phyloP scores from a whole-genome alignment of 306 rosid genomes.

The Trichosanthes cucumerina region DNA sequence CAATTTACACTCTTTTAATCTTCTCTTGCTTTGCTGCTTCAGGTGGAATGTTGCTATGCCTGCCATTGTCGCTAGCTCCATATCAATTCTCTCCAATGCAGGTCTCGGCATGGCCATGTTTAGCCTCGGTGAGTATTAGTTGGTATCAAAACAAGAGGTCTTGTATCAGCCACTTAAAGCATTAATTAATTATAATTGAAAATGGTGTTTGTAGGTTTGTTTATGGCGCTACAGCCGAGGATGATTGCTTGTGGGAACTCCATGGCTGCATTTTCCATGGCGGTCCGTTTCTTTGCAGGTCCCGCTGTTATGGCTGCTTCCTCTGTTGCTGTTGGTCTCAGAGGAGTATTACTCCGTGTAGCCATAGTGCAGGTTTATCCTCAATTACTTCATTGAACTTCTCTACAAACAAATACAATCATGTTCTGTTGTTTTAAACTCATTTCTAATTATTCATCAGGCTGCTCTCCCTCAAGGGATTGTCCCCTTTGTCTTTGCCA shows the following conservation, averaged over 20 bases:
- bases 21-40: background rate
- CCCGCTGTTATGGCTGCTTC: constrained; percentile 21
- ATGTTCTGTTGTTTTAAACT: background rate
- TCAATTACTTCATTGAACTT: background rate
- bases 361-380: constrained; percentile 20
- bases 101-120: background rate
- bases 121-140: background rate
- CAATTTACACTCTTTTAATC: too few relatives aligned
- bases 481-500: constrained; percentile 6
- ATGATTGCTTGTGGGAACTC: background rate
- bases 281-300: constrained; percentile 13
- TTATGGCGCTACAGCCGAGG: background rate
- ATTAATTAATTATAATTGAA: too few relatives aligned
- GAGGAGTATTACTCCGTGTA: constrained; percentile 11
- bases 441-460: background rate
- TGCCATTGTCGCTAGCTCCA: background rate
- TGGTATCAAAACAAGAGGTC: background rate
- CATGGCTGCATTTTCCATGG: background rate
- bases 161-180: background rate
- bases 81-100: background rate
- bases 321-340: constrained; percentile 16
- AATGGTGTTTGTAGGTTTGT: background rate
- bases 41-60: background rate
- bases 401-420: background rate
- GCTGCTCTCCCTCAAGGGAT: constrained; percentile 11